Evolutionary conservation across 106 monocot species (phyloP).

Genomic region (Allium cepa): DNA sequence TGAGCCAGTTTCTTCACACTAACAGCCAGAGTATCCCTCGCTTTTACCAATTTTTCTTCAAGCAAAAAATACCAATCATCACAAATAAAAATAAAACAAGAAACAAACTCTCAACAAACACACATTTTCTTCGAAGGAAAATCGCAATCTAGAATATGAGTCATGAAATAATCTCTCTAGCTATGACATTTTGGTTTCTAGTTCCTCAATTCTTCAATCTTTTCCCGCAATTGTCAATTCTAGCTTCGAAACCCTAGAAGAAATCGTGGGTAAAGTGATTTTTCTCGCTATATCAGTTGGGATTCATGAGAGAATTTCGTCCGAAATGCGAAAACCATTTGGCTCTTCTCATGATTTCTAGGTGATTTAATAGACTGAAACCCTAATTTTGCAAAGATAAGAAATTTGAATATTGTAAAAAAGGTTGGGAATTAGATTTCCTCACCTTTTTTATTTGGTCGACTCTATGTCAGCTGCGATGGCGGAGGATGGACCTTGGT

Average conservation of each 20-base stretch:
- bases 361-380: constrained; percentile 1
- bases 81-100: background rate
- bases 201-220: constrained; percentile 41
- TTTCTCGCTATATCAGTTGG: constrained; percentile 67
- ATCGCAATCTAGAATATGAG: constrained; percentile 24
- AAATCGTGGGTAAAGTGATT: constrained; percentile 82
- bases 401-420: background rate
- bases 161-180: constrained; percentile 1
- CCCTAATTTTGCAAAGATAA: background rate
- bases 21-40: constrained; percentile 44
- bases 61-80: background rate
- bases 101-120: constrained; percentile 3
- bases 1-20: constrained; percentile 47
- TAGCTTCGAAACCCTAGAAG: constrained; percentile 62
- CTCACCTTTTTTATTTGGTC: background rate
- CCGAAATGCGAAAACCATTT: constrained; percentile 47
- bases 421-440: background rate
- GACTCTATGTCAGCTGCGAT: background rate
- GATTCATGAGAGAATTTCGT: constrained; percentile 65
- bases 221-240: constrained; percentile 37
- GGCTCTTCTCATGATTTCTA: constrained; percentile 6
- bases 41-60: constrained; percentile 55
- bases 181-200: background rate
- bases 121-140: constrained; percentile 59
- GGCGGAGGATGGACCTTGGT: no score